phyloP scores from a whole-genome alignment of 352 stramenopile species.

The Globisporangium yorkense region DNA sequence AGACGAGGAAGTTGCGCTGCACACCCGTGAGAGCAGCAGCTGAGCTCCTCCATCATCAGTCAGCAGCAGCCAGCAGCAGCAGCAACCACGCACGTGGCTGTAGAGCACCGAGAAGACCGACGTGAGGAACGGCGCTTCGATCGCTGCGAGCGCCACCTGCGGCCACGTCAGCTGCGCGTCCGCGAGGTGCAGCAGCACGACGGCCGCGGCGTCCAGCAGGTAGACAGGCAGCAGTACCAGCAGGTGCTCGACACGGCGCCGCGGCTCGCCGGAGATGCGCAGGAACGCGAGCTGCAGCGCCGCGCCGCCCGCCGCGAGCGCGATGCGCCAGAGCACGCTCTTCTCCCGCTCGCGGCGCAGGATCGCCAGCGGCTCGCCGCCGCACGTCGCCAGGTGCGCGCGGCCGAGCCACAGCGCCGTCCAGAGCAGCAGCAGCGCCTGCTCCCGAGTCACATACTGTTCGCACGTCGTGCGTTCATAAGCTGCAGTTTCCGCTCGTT shows the following conservation, averaged over 20 bases:
- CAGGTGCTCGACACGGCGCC: neutral
- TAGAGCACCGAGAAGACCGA: constrained; percentile 30
- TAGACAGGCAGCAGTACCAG: constrained; percentile 18
- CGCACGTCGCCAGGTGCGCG: constrained; percentile 7
- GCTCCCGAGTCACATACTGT: constrained; percentile 23
- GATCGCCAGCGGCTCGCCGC: neutral
- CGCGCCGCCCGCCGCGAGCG: neutral
- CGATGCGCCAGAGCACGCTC: constrained; percentile 9
- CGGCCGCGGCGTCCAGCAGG: constrained; percentile 19
- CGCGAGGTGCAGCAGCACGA: constrained; percentile 11
- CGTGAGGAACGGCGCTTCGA: constrained; percentile 24
- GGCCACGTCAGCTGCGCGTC: constrained; percentile 10
- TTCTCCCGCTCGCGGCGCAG: neutral
- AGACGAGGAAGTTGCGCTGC: constrained; percentile 22
- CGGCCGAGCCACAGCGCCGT: constrained; percentile 41
- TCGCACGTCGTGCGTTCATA: too few species aligned
- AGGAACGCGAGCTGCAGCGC: constrained; percentile 1
- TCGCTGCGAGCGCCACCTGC: constrained; percentile 16
- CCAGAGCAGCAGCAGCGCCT: constrained; percentile 21
- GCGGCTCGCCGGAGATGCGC: neutral
- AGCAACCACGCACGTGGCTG: constrained; percentile 17
- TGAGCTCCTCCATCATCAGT: neutral
- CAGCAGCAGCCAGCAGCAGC: neutral
- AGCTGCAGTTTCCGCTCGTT: too few species aligned
- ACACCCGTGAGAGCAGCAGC: neutral